These are phyloP conservation scores for Umbelopsis ramanniana DNA, from an alignment of 192 early-diverging fungal genomes.

Conservation along the genomic window DNA sequence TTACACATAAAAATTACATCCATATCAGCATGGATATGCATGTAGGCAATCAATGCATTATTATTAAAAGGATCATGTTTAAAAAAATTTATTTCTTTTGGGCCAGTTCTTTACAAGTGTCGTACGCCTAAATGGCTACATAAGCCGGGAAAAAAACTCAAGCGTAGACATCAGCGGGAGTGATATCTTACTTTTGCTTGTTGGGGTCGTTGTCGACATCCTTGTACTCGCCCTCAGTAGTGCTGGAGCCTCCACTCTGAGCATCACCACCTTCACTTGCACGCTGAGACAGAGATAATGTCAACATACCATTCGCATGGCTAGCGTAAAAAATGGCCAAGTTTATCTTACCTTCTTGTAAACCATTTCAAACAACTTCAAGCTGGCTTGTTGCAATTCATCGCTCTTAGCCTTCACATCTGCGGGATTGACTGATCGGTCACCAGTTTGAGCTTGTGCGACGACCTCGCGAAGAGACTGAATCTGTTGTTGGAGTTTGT, in stretches of 20 bases:
- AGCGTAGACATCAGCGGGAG: no score
- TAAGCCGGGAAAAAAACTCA: no score
- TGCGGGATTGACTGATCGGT: conserved; percentile 71
- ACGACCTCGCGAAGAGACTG: conserved; percentile 77
- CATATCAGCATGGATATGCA: background rate
- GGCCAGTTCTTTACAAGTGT: background rate
- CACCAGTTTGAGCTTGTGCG: conserved; percentile 68
- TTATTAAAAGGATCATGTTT: background rate
- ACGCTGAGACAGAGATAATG: conserved; percentile 16
- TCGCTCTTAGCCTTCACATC: conserved; percentile 84
- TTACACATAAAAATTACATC: background rate
- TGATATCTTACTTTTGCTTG: conserved; percentile 5
- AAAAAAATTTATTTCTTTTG: background rate
- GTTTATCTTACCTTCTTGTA: conserved; percentile 74
- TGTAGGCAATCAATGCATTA: no score
- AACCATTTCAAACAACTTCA: conserved; percentile 97
- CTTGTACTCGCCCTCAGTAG: conserved; percentile 35
- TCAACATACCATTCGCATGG: background rate
- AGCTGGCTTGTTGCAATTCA: conserved; percentile 83
- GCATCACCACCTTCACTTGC: conserved; percentile 12
- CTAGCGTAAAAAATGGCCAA: background rate
- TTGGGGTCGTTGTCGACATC: conserved; percentile 32
- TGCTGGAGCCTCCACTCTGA: conserved; percentile 8
- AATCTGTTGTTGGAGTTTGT: conserved; percentile 84
- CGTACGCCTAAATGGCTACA: background rate